These are phyloP conservation scores for Ogataea paraovalis DNA, from an alignment of 805 yeast genomes.

Conservation along the genomic window DNA sequence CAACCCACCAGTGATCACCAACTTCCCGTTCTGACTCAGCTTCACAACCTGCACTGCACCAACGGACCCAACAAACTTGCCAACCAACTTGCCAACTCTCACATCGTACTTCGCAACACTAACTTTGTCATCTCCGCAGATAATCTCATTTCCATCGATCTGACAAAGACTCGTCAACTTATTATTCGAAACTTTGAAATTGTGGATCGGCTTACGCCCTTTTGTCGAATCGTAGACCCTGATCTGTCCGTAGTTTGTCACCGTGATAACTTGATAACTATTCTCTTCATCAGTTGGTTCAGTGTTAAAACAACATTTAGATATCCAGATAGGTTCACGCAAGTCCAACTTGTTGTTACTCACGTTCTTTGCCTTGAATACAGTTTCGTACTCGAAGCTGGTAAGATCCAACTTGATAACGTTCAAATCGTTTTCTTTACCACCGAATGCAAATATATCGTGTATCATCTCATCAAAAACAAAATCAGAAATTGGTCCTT, in stretches of 20 bases:
- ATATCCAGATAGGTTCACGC: conserved; percentile 79
- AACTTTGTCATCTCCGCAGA: conserved; percentile 71
- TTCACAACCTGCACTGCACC: conserved; percentile 57
- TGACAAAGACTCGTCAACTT: conserved; percentile 44
- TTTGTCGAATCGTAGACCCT: conserved; percentile 66
- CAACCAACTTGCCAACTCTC: conserved; percentile 50
- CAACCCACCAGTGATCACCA: conserved; percentile 75
- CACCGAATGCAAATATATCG: conserved; percentile 75
- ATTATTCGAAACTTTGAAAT: conserved; percentile 50
- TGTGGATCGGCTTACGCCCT: conserved; percentile 65
- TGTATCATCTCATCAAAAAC: conserved; percentile 42
- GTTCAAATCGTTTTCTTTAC: conserved; percentile 73
- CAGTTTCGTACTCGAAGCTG: conserved; percentile 21
- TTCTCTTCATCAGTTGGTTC: conserved; percentile 29
- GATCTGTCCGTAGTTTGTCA: conserved; percentile 73
- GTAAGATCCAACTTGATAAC: conserved; percentile 34
- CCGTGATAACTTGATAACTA: conserved; percentile 51
- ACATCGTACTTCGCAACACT: conserved; percentile 56
- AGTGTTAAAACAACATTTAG: conserved; percentile 45
- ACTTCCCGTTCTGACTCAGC: conserved; percentile 28
- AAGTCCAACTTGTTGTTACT: conserved; percentile 72
- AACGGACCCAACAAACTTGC: conserved; percentile 73
- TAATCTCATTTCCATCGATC: conserved; percentile 40
- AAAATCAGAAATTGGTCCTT: conserved; percentile 48
- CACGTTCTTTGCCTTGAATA: conserved; percentile 81